phyloP scores from a whole-genome alignment of 1,284 basidiomycete genomes.

The Puccinia polysora region DNA sequence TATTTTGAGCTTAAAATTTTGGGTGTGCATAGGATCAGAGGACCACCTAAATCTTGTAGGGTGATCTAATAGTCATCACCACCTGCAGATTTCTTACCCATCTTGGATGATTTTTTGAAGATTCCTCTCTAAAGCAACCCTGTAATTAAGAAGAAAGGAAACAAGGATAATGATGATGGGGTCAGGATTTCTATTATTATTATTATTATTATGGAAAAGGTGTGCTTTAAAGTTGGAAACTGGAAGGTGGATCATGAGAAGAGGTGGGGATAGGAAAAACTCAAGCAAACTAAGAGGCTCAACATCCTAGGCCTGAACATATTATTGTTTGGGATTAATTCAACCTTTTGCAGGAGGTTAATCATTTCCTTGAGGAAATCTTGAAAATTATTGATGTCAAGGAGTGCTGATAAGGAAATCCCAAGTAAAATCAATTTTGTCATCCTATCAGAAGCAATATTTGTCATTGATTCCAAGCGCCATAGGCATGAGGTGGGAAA shows the following conservation, averaged over 20 bases:
- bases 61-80: slow-evolving; percentile 62
- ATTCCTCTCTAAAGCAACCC: slow-evolving; percentile 44
- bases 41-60: slow-evolving; percentile 62
- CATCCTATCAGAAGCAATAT: slow-evolving; percentile 64
- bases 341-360: slow-evolving; percentile 69
- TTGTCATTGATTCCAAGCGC: too few relatives aligned
- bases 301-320: slow-evolving; percentile 70
- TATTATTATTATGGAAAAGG: slow-evolving; percentile 42
- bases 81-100: slow-evolving; percentile 59
- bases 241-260: background rate
- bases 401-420: slow-evolving; percentile 69
- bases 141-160: slow-evolving; percentile 1
- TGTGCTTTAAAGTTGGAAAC: slow-evolving; percentile 41
- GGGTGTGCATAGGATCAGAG: slow-evolving; percentile 67
- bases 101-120: slow-evolving; percentile 59
- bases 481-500: too few relatives aligned
- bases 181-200: background rate
- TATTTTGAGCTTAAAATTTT: slow-evolving; percentile 57
- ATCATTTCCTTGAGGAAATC: slow-evolving; percentile 70
- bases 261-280: background rate
- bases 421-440: slow-evolving; percentile 72
- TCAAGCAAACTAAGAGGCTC: slow-evolving; percentile 46
- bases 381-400: slow-evolving; percentile 70
- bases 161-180: background rate
- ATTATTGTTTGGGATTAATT: slow-evolving; percentile 71